Base-by-base conservation (phyloP, 1,284 basidiomycete genomes). In the Takashimella tepidaria region DNA sequence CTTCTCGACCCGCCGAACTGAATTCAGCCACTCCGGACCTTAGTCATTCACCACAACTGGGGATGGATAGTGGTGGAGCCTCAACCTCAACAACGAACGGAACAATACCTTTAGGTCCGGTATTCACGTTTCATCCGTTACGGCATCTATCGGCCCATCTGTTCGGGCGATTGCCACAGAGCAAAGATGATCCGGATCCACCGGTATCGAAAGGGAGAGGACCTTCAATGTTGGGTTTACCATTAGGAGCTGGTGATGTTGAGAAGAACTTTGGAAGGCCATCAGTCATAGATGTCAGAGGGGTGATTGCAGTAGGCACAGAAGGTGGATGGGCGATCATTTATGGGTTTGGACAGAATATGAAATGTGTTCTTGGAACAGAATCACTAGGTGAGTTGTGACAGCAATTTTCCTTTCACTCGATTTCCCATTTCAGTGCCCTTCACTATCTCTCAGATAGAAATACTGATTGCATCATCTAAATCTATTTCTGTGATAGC, bases 281-380 rank as follows among this genome's bases (percentile, higher is more conserved):
- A 0, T 90, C 86, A 0, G 88, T 89, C 11, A 75, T 98, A 53
- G 85, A 88, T 8, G 87, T 88, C 10, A 89, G 89, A 62, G 93
- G 92, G 0, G 77, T 96, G 56, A 83, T 99, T 31, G 97, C 91
- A 57, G 79, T 98, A 4, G 96, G 96, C 3, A 92, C 88, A 0
- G 83, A 86, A 45, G 77, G 79, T 21, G 96, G 93, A 4, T 84
- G 81, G 66, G 81, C 88, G 27, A 80, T 86, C 46, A 87, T 97
- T 1, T 95, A 92, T 72, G 89, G 92, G 69, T 97, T 96, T 72
- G 85, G 85, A 60, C 93, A 98, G 70, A 85, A 86, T 2, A 69
- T 95, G 54, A 85, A 84, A 61, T 85, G 85, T 63, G 76, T 92
- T 2, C 88, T 89, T 63, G 88, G 88, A 6, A 83, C 79, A 49